Base-by-base conservation (phyloP, 2,329 filamentous ascomycete genomes). In the Hansfordia pulvinata region DNA sequence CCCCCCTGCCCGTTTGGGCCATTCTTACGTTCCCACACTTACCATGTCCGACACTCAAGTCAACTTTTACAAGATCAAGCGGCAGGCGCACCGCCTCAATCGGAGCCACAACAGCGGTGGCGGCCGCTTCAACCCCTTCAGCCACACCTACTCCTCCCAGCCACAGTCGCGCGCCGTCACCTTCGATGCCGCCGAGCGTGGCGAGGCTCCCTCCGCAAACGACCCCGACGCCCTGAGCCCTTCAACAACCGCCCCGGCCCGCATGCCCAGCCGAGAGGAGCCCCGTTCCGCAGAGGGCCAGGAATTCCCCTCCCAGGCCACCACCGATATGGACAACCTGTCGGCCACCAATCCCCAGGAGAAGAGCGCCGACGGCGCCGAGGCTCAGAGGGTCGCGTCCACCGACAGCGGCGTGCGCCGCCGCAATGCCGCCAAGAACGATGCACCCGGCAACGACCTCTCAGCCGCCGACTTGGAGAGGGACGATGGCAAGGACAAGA, bases 11-110 rank as follows among this genome's bases (percentile, higher is more conserved):
- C 8, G 13, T 6, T 6, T 22, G 20, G 13, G 10, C 20, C 6
- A 6, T 10, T n/a, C 6, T n/a, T 22, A 13, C 11, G 6, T n/a
- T 15, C 8, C 8, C 22, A 23, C 12, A 6, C 22, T 8, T 11
- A 23, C 22, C 22, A 8, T 8, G 8, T 15, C n/a, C 10, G 8
- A 14, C 21, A 10, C 13, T 10, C 6, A 22, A 64, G 61, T 62
- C 50, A 64, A 65, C 36, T 44, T 51, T 21, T 58, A 51, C 37
- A 48, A 45, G 27, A 53, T 58, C 34, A 64, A 57, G 48, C 51
- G 53, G 32, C 44, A 50, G 30, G 62, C 62, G 31, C 56, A 58
- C 32, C 47, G 35, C 13, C 39, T 60, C 22, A 56, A 58, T 26
- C 54, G 59, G 30, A 43, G 51, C 19, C 47, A 47, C 28, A 35